Evolutionary conservation across 495 filamentous ascomycete species (phyloP), one percentile per base, ranked within the genome.

Genomic region (Penicillium nucicola): DNA sequence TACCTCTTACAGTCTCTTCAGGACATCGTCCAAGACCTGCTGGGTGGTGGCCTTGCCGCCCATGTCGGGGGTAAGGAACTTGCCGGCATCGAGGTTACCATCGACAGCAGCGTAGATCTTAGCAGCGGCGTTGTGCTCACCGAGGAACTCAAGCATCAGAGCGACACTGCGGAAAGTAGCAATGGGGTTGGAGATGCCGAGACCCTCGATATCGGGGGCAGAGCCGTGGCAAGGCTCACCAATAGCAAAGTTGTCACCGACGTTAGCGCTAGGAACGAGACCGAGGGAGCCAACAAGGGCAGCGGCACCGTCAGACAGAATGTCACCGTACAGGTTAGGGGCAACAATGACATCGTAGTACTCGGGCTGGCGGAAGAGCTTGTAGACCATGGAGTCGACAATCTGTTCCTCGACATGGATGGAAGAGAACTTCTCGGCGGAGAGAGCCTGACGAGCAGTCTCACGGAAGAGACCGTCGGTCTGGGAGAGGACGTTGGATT

Each of bases 351-450:
- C 95, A 66, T 98, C 93, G 83, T 97, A 98, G 58, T 82, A 82
- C 54, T 83, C 81, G 40, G 93, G 93, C 71, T 96, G 88, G 13
- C 90, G 90, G 84, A 97, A 97, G 37, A 98, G 85, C 79, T 97
- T 97, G 82, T 98, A 98, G 34, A 97, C 90, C 93, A 98, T 98
- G 33, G 84, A 88, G 69, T 98, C 93, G 49, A 98, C 92, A 57
- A 98, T 98, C 78, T 98, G 93, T 78, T 98, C 93, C 67, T 98
- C 95, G 41, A 95, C 81, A 20, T 73, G 71, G 25, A 97, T 75
- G 28, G 63, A 69, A 2, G 60, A 61, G 72, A 85, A 93, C 50
- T 74, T 78, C 18, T 80, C 58, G 28, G 74, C 76, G 19, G 83
- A 77, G 14, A 97, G 88, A 10, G 88, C 86, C 10, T 70, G 64